Percentiles rank a stretch among this genome's conserved stretches.
Evolutionary conservation across 2,329 filamentous ascomycete genomes (phyloP).

Genomic region (Pyrenophora seminiperda): DNA sequence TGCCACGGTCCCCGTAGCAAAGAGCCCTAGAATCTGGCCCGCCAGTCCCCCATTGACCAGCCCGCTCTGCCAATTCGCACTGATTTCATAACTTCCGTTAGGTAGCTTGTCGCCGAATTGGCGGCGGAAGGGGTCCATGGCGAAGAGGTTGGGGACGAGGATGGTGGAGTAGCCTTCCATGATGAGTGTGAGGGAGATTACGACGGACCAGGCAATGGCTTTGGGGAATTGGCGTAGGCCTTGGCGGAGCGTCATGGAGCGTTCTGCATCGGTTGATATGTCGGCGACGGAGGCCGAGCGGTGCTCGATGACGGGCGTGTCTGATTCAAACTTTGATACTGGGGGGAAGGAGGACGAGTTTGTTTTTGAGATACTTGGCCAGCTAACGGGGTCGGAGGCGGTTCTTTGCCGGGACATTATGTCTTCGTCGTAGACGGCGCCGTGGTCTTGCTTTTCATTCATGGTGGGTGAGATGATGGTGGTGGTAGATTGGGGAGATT

Average conservation of each 20-base stretch:
- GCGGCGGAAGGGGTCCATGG: constrained; percentile 47
- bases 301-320: neutral
- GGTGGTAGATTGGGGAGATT: too few species aligned
- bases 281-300: neutral
- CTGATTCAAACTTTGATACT: neutral
- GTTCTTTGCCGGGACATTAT: neutral
- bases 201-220: constrained; percentile 78
- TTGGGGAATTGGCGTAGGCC: constrained; percentile 80
- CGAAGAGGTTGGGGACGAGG: constrained; percentile 76
- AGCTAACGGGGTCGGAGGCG: constrained; percentile 6
- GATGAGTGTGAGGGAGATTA: constrained; percentile 81
- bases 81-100: constrained; percentile 38
- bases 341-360: neutral
- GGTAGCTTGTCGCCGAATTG: constrained; percentile 38
- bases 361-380: neutral
- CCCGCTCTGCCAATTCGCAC: constrained; percentile 50
- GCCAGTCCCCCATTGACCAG: constrained; percentile 49
- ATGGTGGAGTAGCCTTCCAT: constrained; percentile 88
- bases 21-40: constrained; percentile 49
- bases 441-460: neutral
- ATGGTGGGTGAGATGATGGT: neutral
- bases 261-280: constrained; percentile 9
- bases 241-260: constrained; percentile 60
- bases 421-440: neutral
- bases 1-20: constrained; percentile 48